A percentile compares a stretch with the other conserved stretches of the same genome.
These are phyloP conservation scores for Aphanomyces astaci DNA, from an alignment of 352 stramenopile genomes.

Conservation along the genomic window DNA sequence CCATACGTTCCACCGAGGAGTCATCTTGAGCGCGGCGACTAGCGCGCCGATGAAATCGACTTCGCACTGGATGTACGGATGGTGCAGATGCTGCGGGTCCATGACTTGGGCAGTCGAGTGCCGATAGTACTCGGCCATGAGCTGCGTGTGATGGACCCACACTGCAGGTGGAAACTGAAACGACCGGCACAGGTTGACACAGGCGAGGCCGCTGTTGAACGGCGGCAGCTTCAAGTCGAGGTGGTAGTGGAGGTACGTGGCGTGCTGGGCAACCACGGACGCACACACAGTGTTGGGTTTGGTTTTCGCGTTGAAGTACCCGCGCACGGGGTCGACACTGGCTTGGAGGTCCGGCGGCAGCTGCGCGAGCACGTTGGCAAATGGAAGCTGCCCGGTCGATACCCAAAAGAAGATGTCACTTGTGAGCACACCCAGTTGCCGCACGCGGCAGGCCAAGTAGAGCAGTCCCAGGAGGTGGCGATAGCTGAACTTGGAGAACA, in stretches of 20 bases:
- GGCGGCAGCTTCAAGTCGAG: constrained; percentile 61
- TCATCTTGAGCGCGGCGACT: constrained; percentile 57
- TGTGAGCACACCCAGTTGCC: constrained; percentile 9
- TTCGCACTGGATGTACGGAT: constrained; percentile 31
- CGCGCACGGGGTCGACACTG: neutral
- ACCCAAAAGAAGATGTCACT: constrained; percentile 12
- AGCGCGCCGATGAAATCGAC: constrained; percentile 55
- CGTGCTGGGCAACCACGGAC: neutral
- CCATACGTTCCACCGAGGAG: constrained; percentile 73
- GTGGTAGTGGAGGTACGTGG: constrained; percentile 55
- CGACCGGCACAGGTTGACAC: constrained; percentile 40
- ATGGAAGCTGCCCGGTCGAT: neutral
- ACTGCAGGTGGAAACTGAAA: constrained; percentile 55
- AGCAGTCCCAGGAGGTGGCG: constrained; percentile 6
- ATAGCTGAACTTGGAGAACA: neutral
- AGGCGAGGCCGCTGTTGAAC: constrained; percentile 54
- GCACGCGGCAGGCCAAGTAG: constrained; percentile 8
- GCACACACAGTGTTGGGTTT: neutral
- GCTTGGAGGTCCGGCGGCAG: constrained; percentile 4
- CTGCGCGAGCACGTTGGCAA: neutral
- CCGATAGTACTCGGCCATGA: constrained; percentile 43
- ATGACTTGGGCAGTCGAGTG: constrained; percentile 22
- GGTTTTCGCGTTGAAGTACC: constrained; percentile 7
- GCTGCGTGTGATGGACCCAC: constrained; percentile 60
- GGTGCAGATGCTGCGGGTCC: neutral